phyloP scores from a whole-genome alignment of 2,329 filamentous ascomycete genomes.

The Fusarium denticulatum region DNA sequence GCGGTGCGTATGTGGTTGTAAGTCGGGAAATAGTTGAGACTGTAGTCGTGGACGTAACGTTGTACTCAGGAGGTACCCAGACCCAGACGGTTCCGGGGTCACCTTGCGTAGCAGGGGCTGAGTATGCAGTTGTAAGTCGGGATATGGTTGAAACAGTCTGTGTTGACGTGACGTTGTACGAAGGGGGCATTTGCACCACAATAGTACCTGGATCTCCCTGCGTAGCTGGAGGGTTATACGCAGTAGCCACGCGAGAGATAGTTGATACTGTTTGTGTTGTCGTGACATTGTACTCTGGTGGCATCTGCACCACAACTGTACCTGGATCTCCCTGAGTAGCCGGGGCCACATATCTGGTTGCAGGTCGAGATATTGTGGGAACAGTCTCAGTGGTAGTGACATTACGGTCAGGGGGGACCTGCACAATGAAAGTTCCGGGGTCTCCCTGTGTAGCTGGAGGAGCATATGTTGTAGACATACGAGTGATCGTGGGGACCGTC shows the following conservation, averaged over 20 bases:
- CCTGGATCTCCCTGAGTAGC: constrained; percentile 7
- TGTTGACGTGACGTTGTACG: background rate
- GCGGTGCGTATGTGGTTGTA: background rate
- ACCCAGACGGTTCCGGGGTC: constrained; percentile 11
- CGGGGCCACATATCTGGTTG: background rate
- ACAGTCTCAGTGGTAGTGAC: constrained; percentile 6
- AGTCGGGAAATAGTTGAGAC: background rate
- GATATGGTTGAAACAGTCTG: background rate
- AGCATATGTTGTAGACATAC: background rate
- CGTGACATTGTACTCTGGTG: constrained; percentile 12
- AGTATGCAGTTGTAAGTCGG: background rate
- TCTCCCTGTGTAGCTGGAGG: constrained; percentile 4
- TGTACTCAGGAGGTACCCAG: background rate
- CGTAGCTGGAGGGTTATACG: background rate
- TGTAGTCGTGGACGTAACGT: constrained; percentile 2
- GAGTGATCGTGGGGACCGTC: background rate
- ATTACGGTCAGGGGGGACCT: background rate
- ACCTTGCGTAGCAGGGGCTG: background rate
- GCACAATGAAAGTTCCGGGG: constrained; percentile 10
- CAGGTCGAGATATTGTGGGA: background rate
- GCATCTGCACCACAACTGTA: constrained; percentile 11
- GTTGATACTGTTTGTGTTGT: background rate
- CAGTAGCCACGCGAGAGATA: background rate
- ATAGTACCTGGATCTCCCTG: constrained; percentile 10
- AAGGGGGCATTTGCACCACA: background rate